Conservation (phyloP, 495 filamentous ascomycete species). For the Penicillium angulare region DNA sequence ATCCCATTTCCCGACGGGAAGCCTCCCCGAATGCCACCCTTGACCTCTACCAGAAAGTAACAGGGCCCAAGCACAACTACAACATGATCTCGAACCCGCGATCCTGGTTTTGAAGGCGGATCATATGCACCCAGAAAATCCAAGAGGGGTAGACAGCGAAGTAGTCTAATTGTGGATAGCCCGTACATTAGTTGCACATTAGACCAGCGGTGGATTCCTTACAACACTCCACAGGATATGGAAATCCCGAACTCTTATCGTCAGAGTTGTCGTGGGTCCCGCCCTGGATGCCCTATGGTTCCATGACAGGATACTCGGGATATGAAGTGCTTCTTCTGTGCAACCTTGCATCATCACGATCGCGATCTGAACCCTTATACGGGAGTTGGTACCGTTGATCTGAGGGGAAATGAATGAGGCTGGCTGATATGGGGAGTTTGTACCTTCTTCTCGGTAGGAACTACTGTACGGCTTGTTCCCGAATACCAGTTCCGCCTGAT, state of each 20-base stretch:
- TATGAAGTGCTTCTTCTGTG: not conserved
- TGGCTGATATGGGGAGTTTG: constrained; percentile 10
- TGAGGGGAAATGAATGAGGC: constrained; percentile 5
- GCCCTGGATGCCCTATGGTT: too few relatives aligned
- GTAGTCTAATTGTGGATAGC: too few relatives aligned
- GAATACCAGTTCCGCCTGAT: not conserved
- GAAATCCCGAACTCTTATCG: too few relatives aligned
- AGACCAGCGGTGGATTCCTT: too few relatives aligned
- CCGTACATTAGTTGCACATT: too few relatives aligned
- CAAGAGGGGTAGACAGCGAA: not conserved
- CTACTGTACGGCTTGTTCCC: not conserved
- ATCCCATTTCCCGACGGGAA: not conserved
- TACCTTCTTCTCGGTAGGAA: not conserved
- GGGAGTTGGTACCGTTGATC: not conserved
- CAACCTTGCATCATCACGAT: too few relatives aligned
- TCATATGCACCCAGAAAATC: constrained; percentile 10
- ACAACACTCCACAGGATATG: too few relatives aligned
- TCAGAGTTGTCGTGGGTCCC: too few relatives aligned
- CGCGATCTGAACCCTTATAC: not conserved
- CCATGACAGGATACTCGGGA: too few relatives aligned
- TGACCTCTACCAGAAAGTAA: constrained; percentile 5
- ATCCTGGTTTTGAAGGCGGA: constrained; percentile 14
- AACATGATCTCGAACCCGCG: constrained; percentile 10
- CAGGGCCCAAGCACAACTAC: constrained; percentile 1
- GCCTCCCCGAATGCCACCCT: not conserved